Conservation (phyloP, 805 yeast genomes). For the Hanseniaspora pseudoguilliermondii region DNA sequence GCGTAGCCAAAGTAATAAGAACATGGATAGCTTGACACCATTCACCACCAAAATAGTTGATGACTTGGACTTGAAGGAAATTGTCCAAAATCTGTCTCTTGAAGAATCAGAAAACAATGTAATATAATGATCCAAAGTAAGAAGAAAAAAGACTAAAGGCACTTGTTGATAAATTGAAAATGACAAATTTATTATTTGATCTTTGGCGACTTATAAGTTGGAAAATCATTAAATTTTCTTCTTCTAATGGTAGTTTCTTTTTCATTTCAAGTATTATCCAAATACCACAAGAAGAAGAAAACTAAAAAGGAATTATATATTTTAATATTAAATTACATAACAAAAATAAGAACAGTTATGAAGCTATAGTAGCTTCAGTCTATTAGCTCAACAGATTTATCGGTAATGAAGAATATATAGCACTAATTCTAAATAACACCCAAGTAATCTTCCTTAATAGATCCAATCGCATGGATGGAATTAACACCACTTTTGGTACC, state of each 20-base stretch:
- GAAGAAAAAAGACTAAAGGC: neutral
- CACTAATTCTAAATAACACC: constrained; percentile 44
- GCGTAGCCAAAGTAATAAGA: neutral
- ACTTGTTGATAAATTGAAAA: neutral
- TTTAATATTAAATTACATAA: too few relatives aligned
- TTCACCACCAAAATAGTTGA: neutral
- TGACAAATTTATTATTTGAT: neutral
- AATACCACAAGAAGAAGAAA: neutral
- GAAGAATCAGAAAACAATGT: neutral
- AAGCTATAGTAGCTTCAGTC: too few relatives aligned
- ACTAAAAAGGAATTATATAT: neutral
- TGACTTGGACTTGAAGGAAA: neutral
- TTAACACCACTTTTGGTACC: constrained; percentile 97
- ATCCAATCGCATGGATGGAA: constrained; percentile 93
- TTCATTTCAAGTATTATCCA: too few relatives aligned
- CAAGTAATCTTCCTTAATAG: constrained; percentile 92
- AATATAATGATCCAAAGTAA: neutral
- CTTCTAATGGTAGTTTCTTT: neutral
- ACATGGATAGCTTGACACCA: neutral
- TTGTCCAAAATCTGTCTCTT: neutral
- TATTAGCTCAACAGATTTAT: too few relatives aligned
- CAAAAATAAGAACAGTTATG: neutral
- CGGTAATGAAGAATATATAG: neutral
- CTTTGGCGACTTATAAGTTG: neutral
- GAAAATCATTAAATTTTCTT: neutral